phyloP scores from a whole-genome alignment of 2,329 filamentous ascomycete genomes.

The Monilinia fructicola region DNA sequence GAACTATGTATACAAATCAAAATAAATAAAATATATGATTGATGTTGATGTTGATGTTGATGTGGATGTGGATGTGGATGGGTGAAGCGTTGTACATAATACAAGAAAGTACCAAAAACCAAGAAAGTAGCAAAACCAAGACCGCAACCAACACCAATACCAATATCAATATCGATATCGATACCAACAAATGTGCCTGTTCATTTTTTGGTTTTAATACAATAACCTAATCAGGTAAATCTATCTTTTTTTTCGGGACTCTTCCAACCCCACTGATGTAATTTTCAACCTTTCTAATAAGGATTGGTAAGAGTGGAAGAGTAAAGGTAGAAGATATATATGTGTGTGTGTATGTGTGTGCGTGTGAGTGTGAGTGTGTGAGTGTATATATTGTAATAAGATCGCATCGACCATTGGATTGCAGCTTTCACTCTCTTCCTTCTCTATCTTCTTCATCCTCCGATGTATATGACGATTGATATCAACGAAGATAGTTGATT shows the following conservation, averaged over 20 bases:
- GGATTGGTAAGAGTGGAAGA: neutral
- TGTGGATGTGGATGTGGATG: neutral
- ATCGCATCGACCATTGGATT: neutral
- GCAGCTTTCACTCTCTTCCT: neutral
- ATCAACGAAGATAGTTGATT: neutral
- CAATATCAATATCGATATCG: neutral
- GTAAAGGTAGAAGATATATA: neutral
- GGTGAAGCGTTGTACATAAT: conserved; percentile 16
- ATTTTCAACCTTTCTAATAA: conserved; percentile 6
- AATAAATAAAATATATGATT: too few relatives aligned
- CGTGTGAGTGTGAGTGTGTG: neutral
- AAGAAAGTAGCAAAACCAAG: neutral
- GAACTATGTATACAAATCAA: neutral
- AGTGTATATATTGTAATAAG: neutral
- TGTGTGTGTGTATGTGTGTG: too few relatives aligned
- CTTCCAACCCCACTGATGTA: conserved; percentile 15
- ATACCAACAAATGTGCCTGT: conserved; percentile 9
- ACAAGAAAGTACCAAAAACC: neutral
- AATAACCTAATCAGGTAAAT: conserved; percentile 15
- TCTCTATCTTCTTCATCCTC: neutral
- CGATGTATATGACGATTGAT: neutral
- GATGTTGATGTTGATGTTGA: neutral
- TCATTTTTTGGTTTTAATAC: neutral
- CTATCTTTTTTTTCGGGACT: neutral
- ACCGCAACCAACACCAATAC: neutral